Evolutionary conservation across 2,329 filamentous ascomycete species (phyloP), one percentile per base, ranked within the genome.

Genomic region (Colletotrichum liaoningense): DNA sequence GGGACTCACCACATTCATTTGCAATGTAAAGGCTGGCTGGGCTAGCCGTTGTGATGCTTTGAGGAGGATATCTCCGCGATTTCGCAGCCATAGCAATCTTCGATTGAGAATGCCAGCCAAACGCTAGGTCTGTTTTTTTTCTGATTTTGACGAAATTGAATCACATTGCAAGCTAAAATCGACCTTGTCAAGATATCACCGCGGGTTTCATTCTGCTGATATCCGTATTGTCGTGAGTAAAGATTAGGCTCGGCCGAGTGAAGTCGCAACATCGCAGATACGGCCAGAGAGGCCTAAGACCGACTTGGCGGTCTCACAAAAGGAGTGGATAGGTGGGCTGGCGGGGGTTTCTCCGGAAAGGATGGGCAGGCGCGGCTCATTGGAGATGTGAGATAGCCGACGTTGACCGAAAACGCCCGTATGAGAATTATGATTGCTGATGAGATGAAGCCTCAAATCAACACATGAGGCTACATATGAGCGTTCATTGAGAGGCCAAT

Each of bases 221-320:
- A 42, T 42, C 38, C 8, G 8, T 49, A 1, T 49, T 49, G 42
- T 49, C 1, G 4, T 49, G 19, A 33, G 26, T n/a, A 19, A 49
- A 63, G 24, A 26, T 49, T 1, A 19, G 49, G 52, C 69, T 72
- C 57, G 58, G 69, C 69, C 69, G 64, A 69, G 58, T 49, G 14
- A 57, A 3, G 3, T 67, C 55, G 42, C 33, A 58, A 14, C 24
- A 46, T 69, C 49, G 64, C 69, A 63, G n/a, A 49, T 58, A 68
- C 58, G 52, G 52, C 35, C 16, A n/a, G 30, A 54, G 54, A 22
- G 14, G 24, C 52, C 46, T 59, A 42, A 58, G 58, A 19, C 58
- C 58, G 69, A 72, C 65, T 69, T 68, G 52, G 69, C 52, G 49
- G 58, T 69, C 58, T 54, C 63, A 67, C 55, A 67, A 3, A 54